Evolutionary conservation across 306 rosid genomes (phyloP).

Genomic region (Ormosia emarginata): DNA sequence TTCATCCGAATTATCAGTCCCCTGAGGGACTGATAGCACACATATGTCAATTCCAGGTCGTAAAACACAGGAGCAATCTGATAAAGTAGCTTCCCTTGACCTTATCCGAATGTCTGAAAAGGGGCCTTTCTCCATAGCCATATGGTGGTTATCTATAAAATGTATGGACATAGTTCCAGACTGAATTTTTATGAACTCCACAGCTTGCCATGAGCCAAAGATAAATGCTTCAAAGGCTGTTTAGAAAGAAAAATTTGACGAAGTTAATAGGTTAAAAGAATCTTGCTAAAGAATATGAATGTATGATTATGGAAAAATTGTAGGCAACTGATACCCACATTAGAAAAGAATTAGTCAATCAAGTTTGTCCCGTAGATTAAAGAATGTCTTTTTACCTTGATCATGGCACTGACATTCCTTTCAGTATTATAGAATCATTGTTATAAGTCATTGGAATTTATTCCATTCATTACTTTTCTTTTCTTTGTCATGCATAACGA

Average conservation of each 20-base stretch:
- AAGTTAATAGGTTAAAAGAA: neutral
- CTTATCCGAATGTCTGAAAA: conserved; percentile 52
- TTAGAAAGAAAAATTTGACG: neutral
- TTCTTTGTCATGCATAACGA: neutral
- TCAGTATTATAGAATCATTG: neutral
- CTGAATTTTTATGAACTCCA: conserved; percentile 53
- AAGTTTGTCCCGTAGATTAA: neutral
- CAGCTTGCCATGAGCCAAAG: conserved; percentile 72
- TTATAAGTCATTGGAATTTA: neutral
- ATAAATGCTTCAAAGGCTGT: conserved; percentile 77
- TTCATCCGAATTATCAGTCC: conserved; percentile 20
- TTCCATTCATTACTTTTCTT: neutral
- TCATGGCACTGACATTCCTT: neutral
- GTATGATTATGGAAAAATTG: neutral
- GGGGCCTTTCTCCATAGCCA: conserved; percentile 60
- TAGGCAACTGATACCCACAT: neutral
- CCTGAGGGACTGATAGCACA: conserved; percentile 43
- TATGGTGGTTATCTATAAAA: conserved; percentile 37
- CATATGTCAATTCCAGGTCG: conserved; percentile 81
- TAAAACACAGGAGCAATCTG: conserved; percentile 72
- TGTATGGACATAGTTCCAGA: conserved; percentile 56
- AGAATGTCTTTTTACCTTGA: neutral
- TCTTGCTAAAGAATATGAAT: neutral
- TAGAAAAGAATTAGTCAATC: neutral
- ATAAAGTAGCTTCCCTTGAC: conserved; percentile 65